phyloP scores from a whole-genome alignment of 179 eudicot genomes.

The Nepenthes alata region DNA sequence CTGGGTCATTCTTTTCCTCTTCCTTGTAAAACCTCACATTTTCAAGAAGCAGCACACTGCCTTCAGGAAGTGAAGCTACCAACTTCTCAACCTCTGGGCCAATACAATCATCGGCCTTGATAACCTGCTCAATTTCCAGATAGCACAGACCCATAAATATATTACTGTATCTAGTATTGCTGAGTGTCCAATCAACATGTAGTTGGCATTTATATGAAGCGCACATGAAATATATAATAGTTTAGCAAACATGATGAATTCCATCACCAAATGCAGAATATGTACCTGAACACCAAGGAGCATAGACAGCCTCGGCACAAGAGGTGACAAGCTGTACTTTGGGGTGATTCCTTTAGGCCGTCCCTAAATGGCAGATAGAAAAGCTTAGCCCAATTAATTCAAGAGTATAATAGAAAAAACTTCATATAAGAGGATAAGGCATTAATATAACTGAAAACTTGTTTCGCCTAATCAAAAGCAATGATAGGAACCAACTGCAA shows the following conservation, averaged over 20 bases:
- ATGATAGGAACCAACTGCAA: too few species aligned
- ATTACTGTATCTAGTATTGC: too few species aligned
- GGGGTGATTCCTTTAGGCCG: constrained; percentile 86
- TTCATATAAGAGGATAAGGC: too few species aligned
- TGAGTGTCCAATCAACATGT: too few species aligned
- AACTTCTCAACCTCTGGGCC: constrained; percentile 67
- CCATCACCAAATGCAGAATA: too few species aligned
- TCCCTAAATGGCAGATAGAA: constrained; percentile 26
- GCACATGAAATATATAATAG: too few species aligned
- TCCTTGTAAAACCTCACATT: constrained; percentile 83
- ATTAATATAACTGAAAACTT: too few species aligned
- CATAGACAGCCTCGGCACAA: constrained; percentile 74
- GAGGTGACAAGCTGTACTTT: constrained; percentile 74
- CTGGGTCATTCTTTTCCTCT: constrained; percentile 80
- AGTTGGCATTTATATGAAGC: too few species aligned
- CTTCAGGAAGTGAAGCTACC: constrained; percentile 61
- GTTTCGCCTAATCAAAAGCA: too few species aligned
- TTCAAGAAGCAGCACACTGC: constrained; percentile 72
- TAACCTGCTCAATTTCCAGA: constrained; percentile 23
- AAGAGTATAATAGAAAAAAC: too few species aligned
- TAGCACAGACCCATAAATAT: too few species aligned
- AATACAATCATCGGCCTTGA: constrained; percentile 71
- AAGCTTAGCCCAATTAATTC: background rate
- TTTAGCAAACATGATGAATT: too few species aligned
- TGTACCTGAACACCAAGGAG: constrained; percentile 64